Base-by-base conservation (phyloP, 768 basidiomycete species). In the Lyophyllum shimeji region DNA sequence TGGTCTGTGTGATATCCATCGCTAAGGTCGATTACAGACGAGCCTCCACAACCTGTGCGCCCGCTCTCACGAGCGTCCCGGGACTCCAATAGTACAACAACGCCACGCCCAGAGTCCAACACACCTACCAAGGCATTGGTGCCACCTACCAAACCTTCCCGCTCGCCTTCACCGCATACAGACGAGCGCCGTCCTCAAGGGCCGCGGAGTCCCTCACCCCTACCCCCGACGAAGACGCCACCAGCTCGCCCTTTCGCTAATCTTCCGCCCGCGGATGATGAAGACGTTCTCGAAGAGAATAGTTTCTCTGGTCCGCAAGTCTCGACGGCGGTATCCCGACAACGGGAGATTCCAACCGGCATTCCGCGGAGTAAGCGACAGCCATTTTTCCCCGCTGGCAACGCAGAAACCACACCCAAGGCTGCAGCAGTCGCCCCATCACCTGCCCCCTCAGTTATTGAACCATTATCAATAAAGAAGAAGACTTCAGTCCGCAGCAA, bases 381-480 rank as follows among this genome's bases (percentile, higher is more conserved):
- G 64, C 78, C 85, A 18, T 84, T 90, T 60, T 78, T 80, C 51
- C 79, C 78, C 0, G 74, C 76, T 20, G 74, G 69, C 29, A 85
- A 83, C 63, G 71, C 68, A 12, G 85, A 87, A 25, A 66, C 74
- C 24, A 84, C 81, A 0, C 84, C 87, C 8, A 84, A 78, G 62
- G 65, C 74, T 34, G 54, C 65, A 57, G 58, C 65, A 31, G 68
- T 64, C 37, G 63, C 68, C 46, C 53, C 65, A 23, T 60, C 76
- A 24, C 63, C 73, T 54, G 70, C 73, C 23, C 70, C 77, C 29
- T 76, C 73, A 33, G 73, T 71, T 23, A 78, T 93, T 20, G 90
- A 90, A 64, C 91, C 91, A 7, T 74, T 94, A 56, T 89, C 86
- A 1, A 93, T 94, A 69, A 91, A 87, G 77, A 93, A 94, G 76